Percentiles rank a stretch among this genome's conserved stretches.
Evolutionary conservation across 306 rosid species (phyloP).

Genomic region (Acacia confusa): DNA sequence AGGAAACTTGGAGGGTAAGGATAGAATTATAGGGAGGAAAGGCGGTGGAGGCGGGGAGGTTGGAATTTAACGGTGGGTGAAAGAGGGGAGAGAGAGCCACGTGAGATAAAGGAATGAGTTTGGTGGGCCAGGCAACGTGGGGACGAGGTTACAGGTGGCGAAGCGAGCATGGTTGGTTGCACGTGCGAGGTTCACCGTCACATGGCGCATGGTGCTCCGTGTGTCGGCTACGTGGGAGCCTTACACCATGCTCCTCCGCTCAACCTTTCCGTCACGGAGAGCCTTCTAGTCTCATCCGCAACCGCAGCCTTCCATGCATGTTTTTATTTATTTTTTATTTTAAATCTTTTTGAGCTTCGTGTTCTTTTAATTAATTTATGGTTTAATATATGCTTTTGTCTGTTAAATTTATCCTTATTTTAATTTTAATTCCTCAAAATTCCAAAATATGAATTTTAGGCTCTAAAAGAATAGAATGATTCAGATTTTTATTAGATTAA

Average conservation of each 20-base stretch:
- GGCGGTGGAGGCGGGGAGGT: not conserved
- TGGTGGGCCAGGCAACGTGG: not conserved
- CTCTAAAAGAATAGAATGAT: too few relatives aligned
- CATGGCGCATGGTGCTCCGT: not conserved
- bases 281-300: too few relatives aligned
- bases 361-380: too few relatives aligned
- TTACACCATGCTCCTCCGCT: not conserved
- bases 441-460: too few relatives aligned
- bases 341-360: too few relatives aligned
- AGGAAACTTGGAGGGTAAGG: slow-evolving; percentile 37
- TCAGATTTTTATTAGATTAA: too few relatives aligned
- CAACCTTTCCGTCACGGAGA: not conserved
- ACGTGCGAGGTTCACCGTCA: slow-evolving; percentile 11
- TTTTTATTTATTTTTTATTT: too few relatives aligned
- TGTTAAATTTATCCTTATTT: too few relatives aligned
- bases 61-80: slow-evolving; percentile 40
- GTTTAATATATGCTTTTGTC: too few relatives aligned
- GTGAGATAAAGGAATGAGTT: slow-evolving; percentile 37
- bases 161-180: slow-evolving; percentile 1
- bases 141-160: slow-evolving; percentile 33
- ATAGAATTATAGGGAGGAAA: slow-evolving; percentile 25
- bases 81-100: slow-evolving; percentile 15
- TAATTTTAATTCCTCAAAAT: too few relatives aligned
- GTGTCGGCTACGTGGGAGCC: not conserved
- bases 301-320: too few relatives aligned